Evolutionary conservation across 176 grass and related monocot species (phyloP).

Genomic region (Elaeis guineensis): DNA sequence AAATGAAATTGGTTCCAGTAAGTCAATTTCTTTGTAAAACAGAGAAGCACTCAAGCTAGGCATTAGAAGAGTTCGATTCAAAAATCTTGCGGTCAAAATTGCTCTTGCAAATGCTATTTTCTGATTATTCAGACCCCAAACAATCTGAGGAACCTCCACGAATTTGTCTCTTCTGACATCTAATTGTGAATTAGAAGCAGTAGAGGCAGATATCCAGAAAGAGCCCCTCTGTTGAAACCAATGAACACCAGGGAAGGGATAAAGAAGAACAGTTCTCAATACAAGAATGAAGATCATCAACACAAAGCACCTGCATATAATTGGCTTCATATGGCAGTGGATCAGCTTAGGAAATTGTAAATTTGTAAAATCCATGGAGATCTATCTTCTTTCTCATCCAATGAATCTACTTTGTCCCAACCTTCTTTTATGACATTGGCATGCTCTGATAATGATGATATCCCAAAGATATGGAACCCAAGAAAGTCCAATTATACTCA

Average conservation of each 20-base stretch:
- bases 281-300: slow-evolving; percentile 43
- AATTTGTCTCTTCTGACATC: slow-evolving; percentile 64
- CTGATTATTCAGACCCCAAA: slow-evolving; percentile 99
- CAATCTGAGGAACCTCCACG: slow-evolving; percentile 82
- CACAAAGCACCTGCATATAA: slow-evolving; percentile 10
- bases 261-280: slow-evolving; percentile 41
- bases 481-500: too few species aligned
- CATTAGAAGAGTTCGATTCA: slow-evolving; percentile 94
- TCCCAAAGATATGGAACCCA: too few species aligned
- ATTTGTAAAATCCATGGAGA: too few species aligned
- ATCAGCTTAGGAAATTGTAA: background rate
- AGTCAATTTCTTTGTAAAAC: slow-evolving; percentile 95
- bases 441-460: too few species aligned
- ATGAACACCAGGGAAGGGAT: slow-evolving; percentile 44
- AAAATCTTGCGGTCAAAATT: slow-evolving; percentile 71
- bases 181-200: slow-evolving; percentile 28
- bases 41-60: slow-evolving; percentile 89
- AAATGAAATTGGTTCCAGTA: slow-evolving; percentile 64
- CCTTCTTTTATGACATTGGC: too few species aligned
- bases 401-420: too few species aligned
- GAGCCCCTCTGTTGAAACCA: slow-evolving; percentile 42
- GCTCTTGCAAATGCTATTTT: slow-evolving; percentile 94
- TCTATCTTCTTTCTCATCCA: too few species aligned
- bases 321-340: slow-evolving; percentile 3
- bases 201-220: slow-evolving; percentile 22